Evolutionary conservation across 2,329 filamentous ascomycete genomes (phyloP).

Genomic region (Metarhizium anisopliae): DNA sequence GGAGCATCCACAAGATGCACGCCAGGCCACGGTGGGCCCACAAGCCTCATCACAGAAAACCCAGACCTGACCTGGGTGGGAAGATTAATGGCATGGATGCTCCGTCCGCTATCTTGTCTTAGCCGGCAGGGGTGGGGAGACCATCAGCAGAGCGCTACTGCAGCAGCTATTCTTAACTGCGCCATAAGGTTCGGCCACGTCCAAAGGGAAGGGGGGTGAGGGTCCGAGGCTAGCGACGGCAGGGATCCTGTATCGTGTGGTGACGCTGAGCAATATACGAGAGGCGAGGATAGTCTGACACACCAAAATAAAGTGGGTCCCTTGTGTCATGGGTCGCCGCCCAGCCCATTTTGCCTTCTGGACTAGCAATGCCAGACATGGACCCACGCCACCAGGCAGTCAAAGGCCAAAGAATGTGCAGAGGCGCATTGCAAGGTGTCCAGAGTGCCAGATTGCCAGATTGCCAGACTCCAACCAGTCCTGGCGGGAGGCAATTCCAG

Average conservation of each 20-base stretch:
- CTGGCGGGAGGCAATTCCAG: background rate
- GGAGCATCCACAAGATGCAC: conserved; percentile 22
- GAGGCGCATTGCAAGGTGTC: background rate
- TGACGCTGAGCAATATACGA: conserved; percentile 43
- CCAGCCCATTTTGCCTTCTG: conserved; percentile 17
- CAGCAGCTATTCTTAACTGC: conserved; percentile 36
- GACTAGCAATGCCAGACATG: conserved; percentile 15
- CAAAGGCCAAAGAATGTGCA: background rate
- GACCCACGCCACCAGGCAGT: conserved; percentile 10
- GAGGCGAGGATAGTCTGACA: conserved; percentile 40
- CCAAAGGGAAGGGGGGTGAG: conserved; percentile 1
- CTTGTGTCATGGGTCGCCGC: conserved; percentile 18
- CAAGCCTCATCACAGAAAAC: conserved; percentile 19
- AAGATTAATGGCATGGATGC: conserved; percentile 25
- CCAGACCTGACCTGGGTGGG: conserved; percentile 14
- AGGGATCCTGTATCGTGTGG: conserved; percentile 25
- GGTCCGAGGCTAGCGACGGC: conserved; percentile 14
- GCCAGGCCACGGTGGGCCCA: conserved; percentile 12
- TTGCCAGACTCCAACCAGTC: background rate
- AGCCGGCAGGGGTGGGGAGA: conserved; percentile 17
- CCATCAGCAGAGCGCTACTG: conserved; percentile 18
- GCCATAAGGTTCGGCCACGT: conserved; percentile 24
- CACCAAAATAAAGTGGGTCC: conserved; percentile 35
- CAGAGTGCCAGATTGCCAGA: background rate
- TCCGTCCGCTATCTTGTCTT: conserved; percentile 16